Evolutionary conservation across 169 alveolate species (phyloP).

Genomic region (Eimeria maxima): DNA sequence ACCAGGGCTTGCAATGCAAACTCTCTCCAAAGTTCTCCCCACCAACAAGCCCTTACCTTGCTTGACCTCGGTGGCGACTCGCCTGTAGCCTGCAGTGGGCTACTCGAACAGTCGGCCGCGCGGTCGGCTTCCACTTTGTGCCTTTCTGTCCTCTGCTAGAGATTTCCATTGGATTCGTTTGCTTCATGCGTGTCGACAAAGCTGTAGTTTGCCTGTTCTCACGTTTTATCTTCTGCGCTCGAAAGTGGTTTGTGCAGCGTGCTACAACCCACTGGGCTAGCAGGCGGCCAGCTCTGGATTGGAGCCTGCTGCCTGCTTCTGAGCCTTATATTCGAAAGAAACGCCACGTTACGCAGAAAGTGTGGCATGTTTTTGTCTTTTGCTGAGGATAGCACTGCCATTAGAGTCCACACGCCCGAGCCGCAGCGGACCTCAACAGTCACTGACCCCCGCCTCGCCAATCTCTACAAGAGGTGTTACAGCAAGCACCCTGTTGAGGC

Average conservation of each 20-base stretch:
- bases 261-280: slow-evolving; percentile 57
- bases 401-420: slow-evolving; percentile 36
- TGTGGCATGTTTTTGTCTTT: neutral
- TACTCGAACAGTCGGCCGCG: slow-evolving; percentile 49
- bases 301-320: slow-evolving; percentile 9
- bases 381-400: neutral
- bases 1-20: neutral
- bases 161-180: neutral
- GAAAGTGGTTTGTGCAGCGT: slow-evolving; percentile 1
- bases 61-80: slow-evolving; percentile 17
- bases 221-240: neutral
- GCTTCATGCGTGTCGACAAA: neutral
- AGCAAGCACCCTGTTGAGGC: neutral
- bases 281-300: slow-evolving; percentile 20
- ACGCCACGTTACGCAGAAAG: neutral
- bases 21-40: neutral
- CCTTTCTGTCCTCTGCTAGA: neutral
- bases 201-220: neutral
- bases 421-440: slow-evolving; percentile 36
- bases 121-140: neutral
- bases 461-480: neutral
- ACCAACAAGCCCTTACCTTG: neutral
- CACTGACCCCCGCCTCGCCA: slow-evolving; percentile 32
- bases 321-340: neutral
- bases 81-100: slow-evolving; percentile 25